Base-by-base conservation (phyloP, 805 yeast genomes). In the Wickerhamomyces mucosus region DNA sequence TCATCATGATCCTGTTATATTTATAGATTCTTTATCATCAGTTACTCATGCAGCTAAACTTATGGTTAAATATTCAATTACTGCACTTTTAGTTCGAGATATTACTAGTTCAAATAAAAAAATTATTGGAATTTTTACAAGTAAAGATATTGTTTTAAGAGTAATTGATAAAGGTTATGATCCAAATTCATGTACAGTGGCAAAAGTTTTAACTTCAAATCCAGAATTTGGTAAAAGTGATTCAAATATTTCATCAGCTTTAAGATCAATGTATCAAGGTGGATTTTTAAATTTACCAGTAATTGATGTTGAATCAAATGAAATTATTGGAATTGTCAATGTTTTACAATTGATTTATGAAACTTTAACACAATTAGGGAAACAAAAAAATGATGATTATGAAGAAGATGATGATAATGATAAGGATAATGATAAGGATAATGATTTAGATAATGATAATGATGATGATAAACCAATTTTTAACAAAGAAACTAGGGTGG, bases 181-280 rank as follows among this genome's bases (percentile, higher is more conserved):
- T 40, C 58, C 67, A 1, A 37, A 34, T 11, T 43, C 48, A 4
- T 58, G 64, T 9, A 59, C 58, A 6, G 59, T 65, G 17, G 61
- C 61, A 3, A 45, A 69, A 26, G 61, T 64, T 2, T 56, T 65
- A 56, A 65, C 71, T 0, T 57, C 67, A 4, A 61, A 59, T 31
- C 72, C 72, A 0, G 63, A 63, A 31, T 64, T 59, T 53, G 71
- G 70, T 1, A 54, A 48, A 18, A 58, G 53, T 20, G 37, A 48
- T 10, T 42, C 59, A 38, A 59, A 57, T 3, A 59, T 65, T n/a
- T 61, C 63, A 33, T 54, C 58, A 5, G 71, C 69, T 6, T 42
- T 65, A 33, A 50, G 68, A 37, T 41, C 63, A 34, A 65, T 65
- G 72, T 65, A 59, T 37, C 65, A 61, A 30, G 72, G 71, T 0